These are phyloP conservation scores for Aspergillus sojae DNA, from an alignment of 2,329 filamentous ascomycete species.

Conservation along the genomic window DNA sequence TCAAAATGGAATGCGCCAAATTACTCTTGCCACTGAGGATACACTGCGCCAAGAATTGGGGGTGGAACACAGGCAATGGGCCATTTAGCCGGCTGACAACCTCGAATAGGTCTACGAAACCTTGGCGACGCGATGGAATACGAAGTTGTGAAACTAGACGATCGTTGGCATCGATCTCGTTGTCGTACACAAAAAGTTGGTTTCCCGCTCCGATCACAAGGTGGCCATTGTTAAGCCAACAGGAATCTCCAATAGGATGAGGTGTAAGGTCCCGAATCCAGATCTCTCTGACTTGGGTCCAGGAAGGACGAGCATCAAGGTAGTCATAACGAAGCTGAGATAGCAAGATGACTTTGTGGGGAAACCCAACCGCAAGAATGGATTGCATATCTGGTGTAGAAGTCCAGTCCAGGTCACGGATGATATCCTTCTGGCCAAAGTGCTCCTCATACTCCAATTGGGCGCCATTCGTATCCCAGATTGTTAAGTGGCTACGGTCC, in stretches of 20 bases:
- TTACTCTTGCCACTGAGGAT: slow-evolving; percentile 76
- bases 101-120: slow-evolving; percentile 73
- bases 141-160: slow-evolving; percentile 61
- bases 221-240: slow-evolving; percentile 84
- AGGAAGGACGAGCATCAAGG: slow-evolving; percentile 83
- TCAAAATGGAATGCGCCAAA: slow-evolving; percentile 72
- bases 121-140: slow-evolving; percentile 50
- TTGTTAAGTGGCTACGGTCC: slow-evolving; percentile 73
- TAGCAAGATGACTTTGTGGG: slow-evolving; percentile 78
- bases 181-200: slow-evolving; percentile 82
- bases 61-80: slow-evolving; percentile 86
- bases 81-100: slow-evolving; percentile 83
- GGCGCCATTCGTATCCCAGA: slow-evolving; percentile 84
- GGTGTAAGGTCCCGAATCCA: slow-evolving; percentile 79
- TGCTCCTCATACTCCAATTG: slow-evolving; percentile 79
- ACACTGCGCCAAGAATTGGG: slow-evolving; percentile 84
- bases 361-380: slow-evolving; percentile 88
- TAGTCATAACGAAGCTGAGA: slow-evolving; percentile 92
- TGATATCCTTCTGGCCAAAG: slow-evolving; percentile 71
- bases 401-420: slow-evolving; percentile 91
- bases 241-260: slow-evolving; percentile 88
- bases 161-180: slow-evolving; percentile 68
- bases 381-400: slow-evolving; percentile 87
- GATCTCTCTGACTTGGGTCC: slow-evolving; percentile 83
- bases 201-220: slow-evolving; percentile 88